phyloP scores from a whole-genome alignment of 176 grass and related monocot genomes.

The Luzula sylvatica region DNA sequence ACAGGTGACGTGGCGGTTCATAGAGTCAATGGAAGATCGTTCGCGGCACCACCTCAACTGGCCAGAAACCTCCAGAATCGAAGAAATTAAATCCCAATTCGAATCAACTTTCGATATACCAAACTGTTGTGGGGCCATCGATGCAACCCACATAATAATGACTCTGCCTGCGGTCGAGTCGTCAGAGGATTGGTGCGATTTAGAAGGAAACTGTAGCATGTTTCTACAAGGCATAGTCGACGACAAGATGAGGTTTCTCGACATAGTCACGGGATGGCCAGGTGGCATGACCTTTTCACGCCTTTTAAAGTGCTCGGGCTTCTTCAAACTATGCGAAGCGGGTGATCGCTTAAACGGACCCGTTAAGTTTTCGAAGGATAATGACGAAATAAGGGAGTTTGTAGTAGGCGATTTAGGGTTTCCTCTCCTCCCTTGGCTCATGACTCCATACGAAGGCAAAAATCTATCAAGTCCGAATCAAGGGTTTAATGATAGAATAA shows the following conservation, averaged over 20 bases:
- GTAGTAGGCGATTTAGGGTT: constrained; percentile 62
- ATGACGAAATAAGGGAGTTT: constrained; percentile 68
- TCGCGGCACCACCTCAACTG: constrained; percentile 64
- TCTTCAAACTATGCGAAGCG: constrained; percentile 67
- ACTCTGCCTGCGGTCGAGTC: constrained; percentile 81
- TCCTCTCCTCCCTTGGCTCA: constrained; percentile 75
- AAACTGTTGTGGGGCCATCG: constrained; percentile 80
- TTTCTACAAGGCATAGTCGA: constrained; percentile 87
- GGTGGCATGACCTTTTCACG: constrained; percentile 72
- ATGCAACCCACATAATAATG: constrained; percentile 94
- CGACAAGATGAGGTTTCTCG: constrained; percentile 87
- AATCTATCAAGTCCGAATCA: constrained; percentile 33
- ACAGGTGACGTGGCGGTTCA: constrained; percentile 96
- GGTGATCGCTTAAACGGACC: constrained; percentile 51
- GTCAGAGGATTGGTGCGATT: constrained; percentile 86
- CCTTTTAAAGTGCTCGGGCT: constrained; percentile 67
- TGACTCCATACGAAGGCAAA: constrained; percentile 66
- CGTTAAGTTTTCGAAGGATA: constrained; percentile 35
- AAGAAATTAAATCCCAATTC: constrained; percentile 54
- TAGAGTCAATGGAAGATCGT: constrained; percentile 93
- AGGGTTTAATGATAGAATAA: constrained; percentile 48
- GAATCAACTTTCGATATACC: constrained; percentile 49
- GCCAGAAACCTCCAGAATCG: constrained; percentile 48
- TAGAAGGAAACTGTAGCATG: constrained; percentile 87
- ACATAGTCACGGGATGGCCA: constrained; percentile 84